Evolutionary conservation across 164 flowering plant species (phyloP), one percentile per base, ranked within the genome.

Genomic region (Chloranthus sessilifolius): DNA sequence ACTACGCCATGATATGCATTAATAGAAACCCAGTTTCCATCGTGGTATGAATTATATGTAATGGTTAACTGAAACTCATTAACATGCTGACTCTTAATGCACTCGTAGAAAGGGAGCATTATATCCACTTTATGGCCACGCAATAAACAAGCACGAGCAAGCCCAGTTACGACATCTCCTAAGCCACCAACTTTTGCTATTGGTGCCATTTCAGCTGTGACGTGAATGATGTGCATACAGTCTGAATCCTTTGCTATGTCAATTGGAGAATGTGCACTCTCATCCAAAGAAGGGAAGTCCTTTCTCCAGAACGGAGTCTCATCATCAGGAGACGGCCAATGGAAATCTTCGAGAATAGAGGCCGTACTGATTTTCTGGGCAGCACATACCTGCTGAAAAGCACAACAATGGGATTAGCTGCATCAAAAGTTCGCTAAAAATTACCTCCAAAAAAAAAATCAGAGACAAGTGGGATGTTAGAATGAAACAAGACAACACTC

Each of bases 81-180:
- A 40, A 81, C 59, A 42, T 76, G 73, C 45, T 76, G 53, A 66
- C 59, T 78, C 39, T 58, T 71, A 52, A 78, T 74, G 47, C 87
- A 81, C 60, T 78, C 81, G 57, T 81, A 81, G 64, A 81, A 76
- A 34, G 87, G 87, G 7, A 81, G 76, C 76, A 78, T 74, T 36
- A 81, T 58, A 45, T 81, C 78, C 53, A 81, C 83, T 39, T 63
- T 59, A 63, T 81, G 87, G 21, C 81, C 87, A 52, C 78, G 78
- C 1, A 57, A 60, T 55, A 72, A 52, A 53, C 80, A 74, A 34
- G 87, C 80, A 26, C 87, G 83, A 21, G 81, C 74, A 52, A 81
- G 83, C 12, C 87, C 87, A 11, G 87, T 78, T n/a, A 81, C 87
- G 63, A 81, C 87, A 72, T 81, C 87, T 56, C 87, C 87, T 45